Conservation (phyloP, 106 monocot species). For the Agapanthus africanus region DNA sequence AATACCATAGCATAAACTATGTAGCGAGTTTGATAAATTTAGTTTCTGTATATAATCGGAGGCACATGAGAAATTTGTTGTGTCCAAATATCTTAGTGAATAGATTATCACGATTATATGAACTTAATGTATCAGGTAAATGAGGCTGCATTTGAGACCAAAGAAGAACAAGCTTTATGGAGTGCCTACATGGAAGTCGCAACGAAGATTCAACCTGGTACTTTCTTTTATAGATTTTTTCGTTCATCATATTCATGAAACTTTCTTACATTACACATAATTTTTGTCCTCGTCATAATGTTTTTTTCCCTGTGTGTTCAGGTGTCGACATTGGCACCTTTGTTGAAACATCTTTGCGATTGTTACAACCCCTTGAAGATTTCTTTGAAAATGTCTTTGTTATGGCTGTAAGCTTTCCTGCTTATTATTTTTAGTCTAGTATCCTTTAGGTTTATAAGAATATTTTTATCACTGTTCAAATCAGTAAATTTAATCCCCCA, state of each 20-base stretch:
- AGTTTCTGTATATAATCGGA: too few relatives aligned
- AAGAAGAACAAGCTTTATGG: conserved; percentile 80
- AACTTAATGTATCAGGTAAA: conserved; percentile 41
- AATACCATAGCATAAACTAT: too few relatives aligned
- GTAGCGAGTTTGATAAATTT: too few relatives aligned
- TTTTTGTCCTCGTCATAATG: background rate
- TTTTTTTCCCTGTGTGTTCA: conserved; percentile 14
- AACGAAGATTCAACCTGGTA: conserved; percentile 59
- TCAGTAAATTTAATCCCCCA: too few relatives aligned
- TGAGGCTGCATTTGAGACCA: conserved; percentile 56
- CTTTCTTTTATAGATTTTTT: background rate
- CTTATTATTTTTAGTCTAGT: conserved; percentile 20
- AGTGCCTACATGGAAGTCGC: conserved; percentile 47
- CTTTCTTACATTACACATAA: too few relatives aligned
- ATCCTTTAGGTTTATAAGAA: too few relatives aligned
- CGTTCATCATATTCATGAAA: too few relatives aligned
- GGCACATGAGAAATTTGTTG: too few relatives aligned
- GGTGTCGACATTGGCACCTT: conserved; percentile 56
- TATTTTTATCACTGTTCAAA: too few relatives aligned
- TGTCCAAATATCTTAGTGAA: too few relatives aligned
- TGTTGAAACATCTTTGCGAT: conserved; percentile 42
- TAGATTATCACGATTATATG: too few relatives aligned
- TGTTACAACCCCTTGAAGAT: conserved; percentile 74
- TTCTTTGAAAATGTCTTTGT: conserved; percentile 92
- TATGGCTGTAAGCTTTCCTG: conserved; percentile 65